Base-by-base conservation (phyloP, 805 yeast genomes). In the Ogataea naganishii region DNA sequence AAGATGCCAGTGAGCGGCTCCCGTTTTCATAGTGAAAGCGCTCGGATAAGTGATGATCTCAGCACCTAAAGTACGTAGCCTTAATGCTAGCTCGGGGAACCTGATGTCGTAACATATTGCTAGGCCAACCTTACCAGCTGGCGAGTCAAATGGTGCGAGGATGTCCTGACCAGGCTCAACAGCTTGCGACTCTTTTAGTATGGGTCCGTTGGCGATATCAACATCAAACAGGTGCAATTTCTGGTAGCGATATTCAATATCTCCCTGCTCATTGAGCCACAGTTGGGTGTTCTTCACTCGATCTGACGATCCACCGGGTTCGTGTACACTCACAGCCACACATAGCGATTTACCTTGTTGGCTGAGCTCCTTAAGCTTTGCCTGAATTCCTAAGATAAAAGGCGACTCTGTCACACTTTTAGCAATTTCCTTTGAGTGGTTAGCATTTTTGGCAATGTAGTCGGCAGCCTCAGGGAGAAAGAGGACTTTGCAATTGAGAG, bases 401-500 rank as follows among this genome's bases (percentile, higher is more conserved):
- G 58, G 51, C 11, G 68, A 52, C 28, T 59, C 47, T 2, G 58
- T 55, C 17, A 66, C 60, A 10, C 67, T 35, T 23, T 62, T 47
- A 0, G 80, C 85, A n/a, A 89, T 56, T 17, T 58, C 41, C 30
- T 64, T 61, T 1, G 94, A 76, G 41, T 84, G 88, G 1, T 44
- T 51, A 2, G 88, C 78, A 46, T 73, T 72, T 30, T 72, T 63
- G 5, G 95, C 78, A 23, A 89, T 66, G 51, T 85, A 89, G 51
- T 89, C 97, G 4, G 92, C 69, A 0, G 97, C 97, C 51, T 89
- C 98, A 2, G 97, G 97, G 26, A 89, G 66, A 47, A 92, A 85
- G 5, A 92, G 60, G 3, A 84, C 73, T 38, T 68, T 63, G 10
- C 80, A 86, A 4, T 78, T 69, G 11, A 64, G 49, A 3, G 55